phyloP scores from a whole-genome alignment of 805 yeast species.

The Spathaspora girioi region DNA sequence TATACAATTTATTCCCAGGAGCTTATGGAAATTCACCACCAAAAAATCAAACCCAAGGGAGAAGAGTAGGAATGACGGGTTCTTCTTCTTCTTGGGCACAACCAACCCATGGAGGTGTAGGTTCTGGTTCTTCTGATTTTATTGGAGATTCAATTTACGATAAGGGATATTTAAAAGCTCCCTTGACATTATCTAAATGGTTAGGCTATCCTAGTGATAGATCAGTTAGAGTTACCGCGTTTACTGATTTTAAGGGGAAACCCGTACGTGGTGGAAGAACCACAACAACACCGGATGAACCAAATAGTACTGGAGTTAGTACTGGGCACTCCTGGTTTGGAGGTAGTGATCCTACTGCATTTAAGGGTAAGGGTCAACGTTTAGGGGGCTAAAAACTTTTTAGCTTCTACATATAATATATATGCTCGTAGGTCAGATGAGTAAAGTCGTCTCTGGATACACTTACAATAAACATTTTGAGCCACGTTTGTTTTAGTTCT shows the following conservation, averaged over 20 bases:
- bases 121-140: constrained; percentile 7
- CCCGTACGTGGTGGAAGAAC: constrained; percentile 1
- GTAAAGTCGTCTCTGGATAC: too few relatives aligned
- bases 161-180: constrained; percentile 55
- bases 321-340: constrained; percentile 12
- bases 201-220: constrained; percentile 26
- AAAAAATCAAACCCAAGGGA: constrained; percentile 10
- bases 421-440: not conserved
- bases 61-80: constrained; percentile 25
- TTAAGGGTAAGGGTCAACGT: constrained; percentile 35
- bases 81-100: not conserved
- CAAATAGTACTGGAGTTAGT: not conserved
- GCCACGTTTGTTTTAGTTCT: not conserved
- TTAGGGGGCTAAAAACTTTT: constrained; percentile 23
- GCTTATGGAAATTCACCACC: constrained; percentile 16
- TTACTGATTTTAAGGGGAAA: constrained; percentile 5
- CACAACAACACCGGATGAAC: not conserved
- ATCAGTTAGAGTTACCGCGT: constrained; percentile 26
- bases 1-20: constrained; percentile 35
- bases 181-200: constrained; percentile 34
- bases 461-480: not conserved
- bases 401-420: not conserved
- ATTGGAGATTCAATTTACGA: constrained; percentile 44
- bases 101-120: not conserved
- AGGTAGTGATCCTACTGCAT: constrained; percentile 8